These are phyloP conservation scores for Acacia acuminata DNA, from an alignment of 306 rosid genomes.

Conservation along the genomic window DNA sequence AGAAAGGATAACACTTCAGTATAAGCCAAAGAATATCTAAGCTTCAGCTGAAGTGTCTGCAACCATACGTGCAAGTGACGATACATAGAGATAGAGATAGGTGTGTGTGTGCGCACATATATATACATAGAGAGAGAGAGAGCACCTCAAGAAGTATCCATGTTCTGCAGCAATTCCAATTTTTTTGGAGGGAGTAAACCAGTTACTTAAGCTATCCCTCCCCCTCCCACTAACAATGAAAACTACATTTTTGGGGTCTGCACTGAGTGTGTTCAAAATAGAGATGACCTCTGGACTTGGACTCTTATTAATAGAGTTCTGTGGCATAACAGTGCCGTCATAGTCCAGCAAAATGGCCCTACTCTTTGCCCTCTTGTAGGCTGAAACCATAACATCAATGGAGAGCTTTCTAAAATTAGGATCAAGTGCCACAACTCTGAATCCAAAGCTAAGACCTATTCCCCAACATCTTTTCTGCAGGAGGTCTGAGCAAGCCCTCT, in stretches of 20 bases:
- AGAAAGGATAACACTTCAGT: neutral
- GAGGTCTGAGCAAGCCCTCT: slow-evolving; percentile 51
- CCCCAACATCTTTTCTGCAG: slow-evolving; percentile 49
- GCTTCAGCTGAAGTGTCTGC: neutral
- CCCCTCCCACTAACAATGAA: slow-evolving; percentile 88
- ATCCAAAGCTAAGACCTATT: slow-evolving; percentile 73
- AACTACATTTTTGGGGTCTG: slow-evolving; percentile 66
- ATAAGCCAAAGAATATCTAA: slow-evolving; percentile 2
- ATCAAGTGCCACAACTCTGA: slow-evolving; percentile 83
- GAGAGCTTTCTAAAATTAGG: slow-evolving; percentile 80
- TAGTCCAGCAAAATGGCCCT: slow-evolving; percentile 83
- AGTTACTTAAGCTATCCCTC: slow-evolving; percentile 62
- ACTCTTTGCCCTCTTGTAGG: slow-evolving; percentile 56
- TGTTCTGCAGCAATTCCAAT: slow-evolving; percentile 85
- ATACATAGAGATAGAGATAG: slow-evolving; percentile 38
- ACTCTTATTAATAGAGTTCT: slow-evolving; percentile 64
- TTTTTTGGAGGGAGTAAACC: slow-evolving; percentile 69
- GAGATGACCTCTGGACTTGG: slow-evolving; percentile 71
- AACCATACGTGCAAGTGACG: neutral
- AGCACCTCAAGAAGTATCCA: slow-evolving; percentile 74
- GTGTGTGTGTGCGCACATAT: neutral
- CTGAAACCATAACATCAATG: slow-evolving; percentile 61
- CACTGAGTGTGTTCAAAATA: slow-evolving; percentile 57
- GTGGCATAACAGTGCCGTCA: slow-evolving; percentile 86
- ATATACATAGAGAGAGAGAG: slow-evolving; percentile 10